Percentiles rank a stretch among this genome's conserved stretches.
Evolutionary conservation across 2,329 filamentous ascomycete species (phyloP).

Genomic region (Nothophaeocryptopus gaeumannii): DNA sequence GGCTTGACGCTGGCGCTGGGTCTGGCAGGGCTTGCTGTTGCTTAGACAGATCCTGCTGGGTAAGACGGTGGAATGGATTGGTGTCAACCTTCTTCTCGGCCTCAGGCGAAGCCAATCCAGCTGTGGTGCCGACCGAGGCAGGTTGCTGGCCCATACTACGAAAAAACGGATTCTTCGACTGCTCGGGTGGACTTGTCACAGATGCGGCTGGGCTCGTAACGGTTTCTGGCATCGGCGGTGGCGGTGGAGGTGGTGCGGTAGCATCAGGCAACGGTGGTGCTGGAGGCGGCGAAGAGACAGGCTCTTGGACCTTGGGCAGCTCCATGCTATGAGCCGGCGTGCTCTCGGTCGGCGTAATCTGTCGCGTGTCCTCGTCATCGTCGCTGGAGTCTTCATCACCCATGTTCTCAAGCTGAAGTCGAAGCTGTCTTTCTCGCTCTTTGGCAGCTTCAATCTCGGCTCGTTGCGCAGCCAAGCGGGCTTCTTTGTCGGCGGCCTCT

Average conservation of each 20-base stretch:
- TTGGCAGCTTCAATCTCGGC: conserved; percentile 90
- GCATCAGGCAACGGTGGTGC: conserved; percentile 33
- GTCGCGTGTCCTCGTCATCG: conserved; percentile 65
- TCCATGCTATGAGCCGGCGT: conserved; percentile 59
- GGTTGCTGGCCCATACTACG: conserved; percentile 71
- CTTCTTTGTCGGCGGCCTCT: conserved; percentile 84
- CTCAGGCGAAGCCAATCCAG: conserved; percentile 41
- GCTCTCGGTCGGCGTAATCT: conserved; percentile 62
- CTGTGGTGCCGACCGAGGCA: conserved; percentile 38
- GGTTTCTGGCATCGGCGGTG: conserved; percentile 23
- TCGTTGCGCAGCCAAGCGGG: conserved; percentile 75
- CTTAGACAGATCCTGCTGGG: conserved; percentile 59
- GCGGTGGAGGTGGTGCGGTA: conserved; percentile 20
- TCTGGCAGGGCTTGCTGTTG: conserved; percentile 49
- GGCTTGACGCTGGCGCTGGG: conserved; percentile 44
- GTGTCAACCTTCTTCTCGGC: conserved; percentile 61
- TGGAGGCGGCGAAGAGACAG: conserved; percentile 46
- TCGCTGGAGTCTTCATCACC: conserved; percentile 76
- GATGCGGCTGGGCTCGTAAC: conserved; percentile 23
- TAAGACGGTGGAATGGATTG: conserved; percentile 91
- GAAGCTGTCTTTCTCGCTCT: conserved; percentile 84
- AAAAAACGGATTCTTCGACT: conserved; percentile 94
- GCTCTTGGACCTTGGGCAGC: conserved; percentile 49
- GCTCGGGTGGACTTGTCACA: conserved; percentile 54
- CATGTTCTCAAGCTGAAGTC: conserved; percentile 77